A percentile compares a stretch with the other conserved stretches of the same genome.
Conservation (phyloP, 345 rosid species). For the Gossypioides kirkii region DNA sequence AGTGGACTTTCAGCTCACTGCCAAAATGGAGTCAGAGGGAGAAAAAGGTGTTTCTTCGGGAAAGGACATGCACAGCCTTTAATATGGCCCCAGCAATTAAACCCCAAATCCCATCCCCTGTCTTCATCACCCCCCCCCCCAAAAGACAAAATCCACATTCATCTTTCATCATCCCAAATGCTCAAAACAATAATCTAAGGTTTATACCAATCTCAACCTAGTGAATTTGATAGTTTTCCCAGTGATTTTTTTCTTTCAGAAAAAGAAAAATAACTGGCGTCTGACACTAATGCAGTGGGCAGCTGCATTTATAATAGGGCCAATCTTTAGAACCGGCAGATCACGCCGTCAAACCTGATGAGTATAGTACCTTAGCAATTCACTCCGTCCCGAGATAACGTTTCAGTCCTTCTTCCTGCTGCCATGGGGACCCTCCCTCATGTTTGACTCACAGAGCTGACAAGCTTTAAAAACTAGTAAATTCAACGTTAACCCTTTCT, state of each 20-base stretch:
- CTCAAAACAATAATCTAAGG: neutral
- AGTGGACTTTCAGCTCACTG: constrained; percentile 43
- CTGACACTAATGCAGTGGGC: constrained; percentile 15
- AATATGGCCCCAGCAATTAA: constrained; percentile 24
- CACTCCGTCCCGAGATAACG: constrained; percentile 18
- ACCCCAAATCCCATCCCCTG: constrained; percentile 1
- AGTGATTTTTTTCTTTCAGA: neutral
- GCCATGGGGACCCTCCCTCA: neutral
- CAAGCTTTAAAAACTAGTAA: neutral
- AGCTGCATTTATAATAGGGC: constrained; percentile 4
- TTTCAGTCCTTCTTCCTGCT: neutral
- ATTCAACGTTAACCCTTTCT: neutral
- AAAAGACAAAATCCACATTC: constrained; percentile 18
- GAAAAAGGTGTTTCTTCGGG: constrained; percentile 18
- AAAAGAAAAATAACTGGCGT: neutral
- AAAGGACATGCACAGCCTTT: constrained; percentile 45
- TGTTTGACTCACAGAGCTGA: constrained; percentile 2
- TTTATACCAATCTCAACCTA: neutral
- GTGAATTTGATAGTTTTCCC: too few species aligned
- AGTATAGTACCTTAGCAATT: neutral
- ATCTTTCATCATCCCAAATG: constrained; percentile 13
- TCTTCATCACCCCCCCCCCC: neutral
- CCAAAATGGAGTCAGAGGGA: constrained; percentile 32
- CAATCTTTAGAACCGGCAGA: constrained; percentile 16
- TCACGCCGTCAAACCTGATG: constrained; percentile 29